These are phyloP conservation scores for Fraxinus latifolia DNA, from an alignment of 305 asterid genomes.

Conservation along the genomic window DNA sequence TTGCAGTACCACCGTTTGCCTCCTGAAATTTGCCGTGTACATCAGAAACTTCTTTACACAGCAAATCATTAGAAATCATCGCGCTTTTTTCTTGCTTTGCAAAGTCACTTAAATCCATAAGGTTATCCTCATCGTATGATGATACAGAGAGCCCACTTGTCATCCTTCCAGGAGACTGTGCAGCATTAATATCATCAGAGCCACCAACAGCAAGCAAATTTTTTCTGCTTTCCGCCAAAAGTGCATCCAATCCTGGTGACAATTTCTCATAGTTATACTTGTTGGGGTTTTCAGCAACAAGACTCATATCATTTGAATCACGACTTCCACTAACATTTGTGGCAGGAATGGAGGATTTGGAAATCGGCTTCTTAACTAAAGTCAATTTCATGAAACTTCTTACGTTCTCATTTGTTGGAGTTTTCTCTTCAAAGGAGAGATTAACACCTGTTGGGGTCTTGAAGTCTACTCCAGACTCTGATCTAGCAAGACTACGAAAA, in stretches of 20 bases:
- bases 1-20: conserved; percentile 34
- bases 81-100: conserved; percentile 27
- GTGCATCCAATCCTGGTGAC: conserved; percentile 69
- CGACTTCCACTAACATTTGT: conserved; percentile 44
- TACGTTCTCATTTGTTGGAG: conserved; percentile 46
- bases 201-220: conserved; percentile 35
- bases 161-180: conserved; percentile 35
- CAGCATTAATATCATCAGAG: conserved; percentile 38
- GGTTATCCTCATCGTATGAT: conserved; percentile 32
- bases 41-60: conserved; percentile 40
- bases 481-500: conserved; percentile 75
- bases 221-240: conserved; percentile 57
- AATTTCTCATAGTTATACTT: conserved; percentile 68
- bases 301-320: conserved; percentile 85
- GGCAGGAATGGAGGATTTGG: conserved; percentile 32
- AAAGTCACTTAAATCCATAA: conserved; percentile 23
- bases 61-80: conserved; percentile 24
- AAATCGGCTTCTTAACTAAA: conserved; percentile 39
- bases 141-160: conserved; percentile 27
- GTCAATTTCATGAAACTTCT: conserved; percentile 71
- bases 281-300: conserved; percentile 58
- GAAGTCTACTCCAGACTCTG: conserved; percentile 74
- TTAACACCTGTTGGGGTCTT: conserved; percentile 68
- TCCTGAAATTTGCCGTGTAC: conserved; percentile 27
- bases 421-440: conserved; percentile 69